A percentile compares a stretch with the other conserved stretches of the same genome.
These are phyloP conservation scores for Clarkia xantiana DNA, from an alignment of 345 rosid species.

Conservation along the genomic window DNA sequence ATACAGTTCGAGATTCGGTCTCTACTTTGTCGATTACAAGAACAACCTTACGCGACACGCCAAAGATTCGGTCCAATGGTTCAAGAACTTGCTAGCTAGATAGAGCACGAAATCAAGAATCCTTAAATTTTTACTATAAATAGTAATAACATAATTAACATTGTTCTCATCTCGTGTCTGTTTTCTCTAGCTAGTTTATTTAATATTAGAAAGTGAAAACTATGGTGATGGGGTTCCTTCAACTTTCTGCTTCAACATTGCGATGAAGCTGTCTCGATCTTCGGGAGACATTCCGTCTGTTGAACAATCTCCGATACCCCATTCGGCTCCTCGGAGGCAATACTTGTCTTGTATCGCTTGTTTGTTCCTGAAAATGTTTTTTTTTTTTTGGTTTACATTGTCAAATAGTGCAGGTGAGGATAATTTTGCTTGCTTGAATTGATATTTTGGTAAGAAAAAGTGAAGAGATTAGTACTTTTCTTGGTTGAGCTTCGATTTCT, in stretches of 20 bases:
- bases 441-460: not conserved
- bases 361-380: conserved; percentile 32
- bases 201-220: too few species aligned
- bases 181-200: too few species aligned
- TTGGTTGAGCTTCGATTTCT: conserved; percentile 56
- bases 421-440: not conserved
- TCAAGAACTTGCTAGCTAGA: conserved; percentile 53
- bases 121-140: too few species aligned
- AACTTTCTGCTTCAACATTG: conserved; percentile 2
- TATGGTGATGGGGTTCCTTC: too few species aligned
- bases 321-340: conserved; percentile 82
- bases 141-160: too few species aligned
- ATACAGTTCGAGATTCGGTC: conserved; percentile 79
- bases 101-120: too few species aligned
- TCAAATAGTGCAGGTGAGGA: not conserved
- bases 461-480: conserved; percentile 37
- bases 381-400: not conserved
- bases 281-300: conserved; percentile 63
- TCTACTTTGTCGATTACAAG: conserved; percentile 74
- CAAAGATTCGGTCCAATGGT: conserved; percentile 74
- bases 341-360: conserved; percentile 59
- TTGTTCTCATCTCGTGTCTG: too few species aligned
- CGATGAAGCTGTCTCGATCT: conserved; percentile 67
- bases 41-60: conserved; percentile 87
- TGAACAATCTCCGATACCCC: conserved; percentile 97